These are phyloP conservation scores for Lentinula boryana DNA, from an alignment of 768 basidiomycete species.

Conservation along the genomic window DNA sequence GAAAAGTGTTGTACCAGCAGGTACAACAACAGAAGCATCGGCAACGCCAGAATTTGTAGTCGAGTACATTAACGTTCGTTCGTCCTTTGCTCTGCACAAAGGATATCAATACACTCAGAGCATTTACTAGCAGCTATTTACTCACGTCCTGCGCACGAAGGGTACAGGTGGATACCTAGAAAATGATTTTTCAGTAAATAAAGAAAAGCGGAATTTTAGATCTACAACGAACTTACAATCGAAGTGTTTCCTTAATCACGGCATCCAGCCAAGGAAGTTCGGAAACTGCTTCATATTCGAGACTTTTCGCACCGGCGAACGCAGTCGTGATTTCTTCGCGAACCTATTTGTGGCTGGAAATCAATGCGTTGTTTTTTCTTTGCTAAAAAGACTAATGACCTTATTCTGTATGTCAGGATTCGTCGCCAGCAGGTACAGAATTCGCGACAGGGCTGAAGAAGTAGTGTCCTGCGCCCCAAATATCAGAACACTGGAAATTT, in stretches of 20 bases:
- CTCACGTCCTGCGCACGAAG: conserved; percentile 39
- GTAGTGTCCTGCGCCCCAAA: conserved; percentile 49
- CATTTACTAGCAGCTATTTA: neutral
- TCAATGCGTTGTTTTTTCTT: neutral
- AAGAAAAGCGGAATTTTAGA: neutral
- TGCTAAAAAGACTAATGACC: neutral
- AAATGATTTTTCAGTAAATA: neutral
- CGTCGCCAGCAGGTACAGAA: conserved; percentile 30
- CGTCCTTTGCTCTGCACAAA: conserved; percentile 31
- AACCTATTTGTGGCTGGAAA: conserved; percentile 10
- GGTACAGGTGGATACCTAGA: conserved; percentile 39
- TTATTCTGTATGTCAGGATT: conserved; percentile 32
- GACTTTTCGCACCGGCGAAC: conserved; percentile 15
- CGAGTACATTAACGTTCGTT: conserved; percentile 25
- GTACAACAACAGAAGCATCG: conserved; percentile 27
- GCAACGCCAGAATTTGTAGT: neutral
- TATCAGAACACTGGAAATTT: conserved; percentile 32
- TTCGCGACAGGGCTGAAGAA: conserved; percentile 36
- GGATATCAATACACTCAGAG: neutral
- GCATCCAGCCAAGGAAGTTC: conserved; percentile 37
- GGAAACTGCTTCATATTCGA: conserved; percentile 30
- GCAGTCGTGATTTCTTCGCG: conserved; percentile 29
- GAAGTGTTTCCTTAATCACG: conserved; percentile 40
- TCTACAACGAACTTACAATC: conserved; percentile 24
- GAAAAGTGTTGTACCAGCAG: conserved; percentile 42